These are phyloP conservation scores for Apiotrichum mycotoxinovorans DNA, from an alignment of 1,284 basidiomycete genomes.

Conservation along the genomic window DNA sequence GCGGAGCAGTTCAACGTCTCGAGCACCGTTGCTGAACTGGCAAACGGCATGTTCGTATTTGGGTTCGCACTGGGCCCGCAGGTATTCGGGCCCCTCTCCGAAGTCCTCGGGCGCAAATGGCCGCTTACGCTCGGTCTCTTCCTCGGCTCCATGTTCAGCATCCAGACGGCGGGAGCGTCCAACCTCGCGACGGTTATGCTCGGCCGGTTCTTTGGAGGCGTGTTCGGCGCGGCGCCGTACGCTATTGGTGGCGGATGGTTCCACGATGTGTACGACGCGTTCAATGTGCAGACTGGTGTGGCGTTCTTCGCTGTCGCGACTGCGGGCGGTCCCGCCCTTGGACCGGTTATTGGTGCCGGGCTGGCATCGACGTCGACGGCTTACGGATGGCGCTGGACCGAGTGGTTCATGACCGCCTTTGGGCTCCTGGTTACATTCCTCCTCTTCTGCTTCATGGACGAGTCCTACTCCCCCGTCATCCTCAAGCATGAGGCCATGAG, in stretches of 20 bases:
- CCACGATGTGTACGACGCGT: constrained; percentile 18
- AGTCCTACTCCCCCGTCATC: constrained; percentile 21
- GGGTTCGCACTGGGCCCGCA: constrained; percentile 56
- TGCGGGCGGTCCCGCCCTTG: constrained; percentile 16
- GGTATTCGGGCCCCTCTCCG: constrained; percentile 59
- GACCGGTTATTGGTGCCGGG: constrained; percentile 20
- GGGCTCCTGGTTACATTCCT: constrained; percentile 14
- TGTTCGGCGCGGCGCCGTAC: constrained; percentile 32
- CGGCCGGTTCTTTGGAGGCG: constrained; percentile 62
- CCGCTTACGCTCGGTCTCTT: constrained; percentile 28
- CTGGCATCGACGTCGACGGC: constrained; percentile 3
- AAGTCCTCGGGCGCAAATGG: constrained; percentile 53
- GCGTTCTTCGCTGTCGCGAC: constrained; percentile 18
- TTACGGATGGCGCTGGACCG: constrained; percentile 26
- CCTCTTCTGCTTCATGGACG: constrained; percentile 18
- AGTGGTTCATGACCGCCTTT: constrained; percentile 25
- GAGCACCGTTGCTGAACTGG: constrained; percentile 19
- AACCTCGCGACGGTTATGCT: constrained; percentile 69
- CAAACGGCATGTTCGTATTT: constrained; percentile 21
- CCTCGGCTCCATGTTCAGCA: constrained; percentile 36
- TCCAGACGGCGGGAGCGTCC: constrained; percentile 41
- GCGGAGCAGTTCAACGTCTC: constrained; percentile 11
- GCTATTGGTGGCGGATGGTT: constrained; percentile 24
- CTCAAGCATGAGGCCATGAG: constrained; percentile 13
- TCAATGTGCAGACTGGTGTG: constrained; percentile 15